These are phyloP conservation scores for Salix suchowensis DNA, from an alignment of 345 rosid species.

Conservation along the genomic window DNA sequence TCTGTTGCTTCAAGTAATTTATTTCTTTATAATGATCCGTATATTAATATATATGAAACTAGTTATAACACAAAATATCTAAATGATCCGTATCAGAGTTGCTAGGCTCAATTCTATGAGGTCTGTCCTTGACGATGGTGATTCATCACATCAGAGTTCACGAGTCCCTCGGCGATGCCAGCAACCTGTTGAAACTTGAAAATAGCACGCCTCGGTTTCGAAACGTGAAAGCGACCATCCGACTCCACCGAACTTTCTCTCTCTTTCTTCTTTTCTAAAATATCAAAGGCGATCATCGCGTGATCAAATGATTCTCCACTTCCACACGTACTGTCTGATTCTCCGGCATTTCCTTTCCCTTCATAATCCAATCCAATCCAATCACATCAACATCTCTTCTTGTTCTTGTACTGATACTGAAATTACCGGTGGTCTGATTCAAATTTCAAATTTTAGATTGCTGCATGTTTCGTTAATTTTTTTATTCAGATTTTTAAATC, in stretches of 20 bases:
- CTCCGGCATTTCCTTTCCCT: neutral
- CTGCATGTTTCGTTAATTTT: neutral
- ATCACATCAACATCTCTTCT: neutral
- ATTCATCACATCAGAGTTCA: too few species aligned
- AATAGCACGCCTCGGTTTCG: neutral
- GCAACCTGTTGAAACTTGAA: neutral
- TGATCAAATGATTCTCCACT: neutral
- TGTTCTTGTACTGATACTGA: neutral
- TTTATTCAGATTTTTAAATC: neutral
- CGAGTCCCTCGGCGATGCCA: neutral
- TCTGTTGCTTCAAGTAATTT: too few species aligned
- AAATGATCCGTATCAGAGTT: too few species aligned
- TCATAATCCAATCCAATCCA: neutral
- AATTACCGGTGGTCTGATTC: neutral
- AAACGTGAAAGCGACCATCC: constrained; percentile 2
- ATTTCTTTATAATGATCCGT: too few species aligned
- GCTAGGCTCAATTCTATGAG: neutral
- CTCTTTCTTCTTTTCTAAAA: neutral
- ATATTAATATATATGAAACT: too few species aligned
- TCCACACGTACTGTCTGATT: neutral
- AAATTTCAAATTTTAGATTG: neutral
- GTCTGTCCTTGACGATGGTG: neutral
- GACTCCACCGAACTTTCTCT: neutral
- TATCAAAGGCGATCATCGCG: neutral
- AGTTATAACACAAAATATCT: too few species aligned